These are phyloP conservation scores for Ilyonectria robusta DNA, from an alignment of 2,329 filamentous ascomycete genomes.

Conservation along the genomic window DNA sequence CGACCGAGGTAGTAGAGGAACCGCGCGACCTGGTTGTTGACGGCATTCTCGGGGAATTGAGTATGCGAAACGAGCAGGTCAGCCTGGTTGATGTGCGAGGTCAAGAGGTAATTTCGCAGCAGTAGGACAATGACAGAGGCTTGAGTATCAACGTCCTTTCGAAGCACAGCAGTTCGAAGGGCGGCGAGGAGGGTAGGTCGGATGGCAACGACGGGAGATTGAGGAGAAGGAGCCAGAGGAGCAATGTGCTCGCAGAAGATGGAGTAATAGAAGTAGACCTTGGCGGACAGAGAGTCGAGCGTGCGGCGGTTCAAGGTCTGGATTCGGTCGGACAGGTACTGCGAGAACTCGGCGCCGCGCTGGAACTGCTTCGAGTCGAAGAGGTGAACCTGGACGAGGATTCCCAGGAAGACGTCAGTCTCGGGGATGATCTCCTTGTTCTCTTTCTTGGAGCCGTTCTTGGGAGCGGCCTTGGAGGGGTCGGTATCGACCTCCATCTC, in stretches of 20 bases:
- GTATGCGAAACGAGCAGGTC: slow-evolving; percentile 97
- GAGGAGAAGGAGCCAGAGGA: slow-evolving; percentile 88
- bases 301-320: slow-evolving; percentile 93
- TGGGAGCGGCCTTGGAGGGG: slow-evolving; percentile 63
- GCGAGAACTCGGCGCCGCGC: slow-evolving; percentile 87
- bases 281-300: slow-evolving; percentile 91
- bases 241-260: slow-evolving; percentile 94
- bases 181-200: slow-evolving; percentile 89
- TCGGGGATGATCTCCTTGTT: slow-evolving; percentile 86
- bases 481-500: slow-evolving; percentile 82
- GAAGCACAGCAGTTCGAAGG: slow-evolving; percentile 92
- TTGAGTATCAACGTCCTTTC: slow-evolving; percentile 98
- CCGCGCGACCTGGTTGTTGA: slow-evolving; percentile 97
- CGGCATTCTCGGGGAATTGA: slow-evolving; percentile 92
- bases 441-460: slow-evolving; percentile 75
- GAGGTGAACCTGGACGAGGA: slow-evolving; percentile 88
- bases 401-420: slow-evolving; percentile 89
- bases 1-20: slow-evolving; percentile 98
- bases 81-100: slow-evolving; percentile 96
- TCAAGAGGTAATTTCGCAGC: slow-evolving; percentile 94
- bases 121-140: slow-evolving; percentile 95
- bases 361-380: slow-evolving; percentile 88
- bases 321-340: slow-evolving; percentile 85
- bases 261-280: slow-evolving; percentile 98
- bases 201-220: slow-evolving; percentile 88